A percentile compares a stretch with the other conserved stretches of the same genome.
Evolutionary conservation across 1,284 basidiomycete genomes (phyloP).

Genomic region (Sanghuangporus sanghuang): DNA sequence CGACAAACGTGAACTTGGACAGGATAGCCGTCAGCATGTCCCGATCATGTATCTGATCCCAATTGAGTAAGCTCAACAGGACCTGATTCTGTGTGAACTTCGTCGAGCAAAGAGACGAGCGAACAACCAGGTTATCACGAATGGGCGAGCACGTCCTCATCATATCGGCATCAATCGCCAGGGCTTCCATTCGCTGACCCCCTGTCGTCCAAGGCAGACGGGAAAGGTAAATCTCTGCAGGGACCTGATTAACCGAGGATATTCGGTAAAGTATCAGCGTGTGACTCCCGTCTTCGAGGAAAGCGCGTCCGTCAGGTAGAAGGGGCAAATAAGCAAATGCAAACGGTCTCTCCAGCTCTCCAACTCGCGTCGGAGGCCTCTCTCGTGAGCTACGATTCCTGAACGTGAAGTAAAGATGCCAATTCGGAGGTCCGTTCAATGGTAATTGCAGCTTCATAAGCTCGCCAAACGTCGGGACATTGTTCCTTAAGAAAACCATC

Average conservation of each 20-base stretch:
- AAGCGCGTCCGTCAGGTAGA: conserved; percentile 72
- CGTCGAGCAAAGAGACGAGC: conserved; percentile 90
- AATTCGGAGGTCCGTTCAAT: conserved; percentile 62
- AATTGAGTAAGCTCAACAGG: conserved; percentile 78
- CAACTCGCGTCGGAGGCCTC: conserved; percentile 35
- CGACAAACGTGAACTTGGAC: conserved; percentile 87
- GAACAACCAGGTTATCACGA: conserved; percentile 76
- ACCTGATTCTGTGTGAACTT: conserved; percentile 90
- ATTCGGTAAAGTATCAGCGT: conserved; percentile 78
- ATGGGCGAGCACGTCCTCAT: conserved; percentile 62
- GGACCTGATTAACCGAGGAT: conserved; percentile 59
- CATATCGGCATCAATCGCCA: conserved; percentile 58
- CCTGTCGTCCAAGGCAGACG: conserved; percentile 54
- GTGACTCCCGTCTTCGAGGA: conserved; percentile 90
- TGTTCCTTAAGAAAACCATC: conserved; percentile 83
- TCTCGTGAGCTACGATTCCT: conserved; percentile 67
- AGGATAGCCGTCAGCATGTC: conserved; percentile 71
- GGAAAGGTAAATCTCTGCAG: conserved; percentile 66
- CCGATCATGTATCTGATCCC: conserved; percentile 70
- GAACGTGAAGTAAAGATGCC: conserved; percentile 95
- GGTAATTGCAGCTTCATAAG: conserved; percentile 86
- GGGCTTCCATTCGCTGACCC: conserved; percentile 54
- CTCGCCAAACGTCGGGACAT: conserved; percentile 89
- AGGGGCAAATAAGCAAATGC: conserved; percentile 92
- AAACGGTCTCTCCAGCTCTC: conserved; percentile 70